A percentile compares a stretch with the other conserved stretches of the same genome.
These are phyloP conservation scores for Dendrobium nobile DNA, from an alignment of 106 monocot species.

Conservation along the genomic window DNA sequence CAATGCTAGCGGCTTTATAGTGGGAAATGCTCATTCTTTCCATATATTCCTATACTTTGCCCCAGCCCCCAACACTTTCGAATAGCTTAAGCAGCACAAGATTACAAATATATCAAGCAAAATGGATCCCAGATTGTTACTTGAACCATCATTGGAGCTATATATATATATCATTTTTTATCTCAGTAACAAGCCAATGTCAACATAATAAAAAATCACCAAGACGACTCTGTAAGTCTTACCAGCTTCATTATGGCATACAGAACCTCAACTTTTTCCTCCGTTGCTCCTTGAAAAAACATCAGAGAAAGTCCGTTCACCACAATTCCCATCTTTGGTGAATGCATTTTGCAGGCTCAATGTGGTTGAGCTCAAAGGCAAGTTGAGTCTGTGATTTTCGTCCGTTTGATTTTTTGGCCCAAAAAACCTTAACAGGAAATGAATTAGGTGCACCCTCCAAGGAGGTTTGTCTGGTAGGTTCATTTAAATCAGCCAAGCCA, in stretches of 20 bases:
- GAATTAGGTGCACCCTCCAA: constrained; percentile 22
- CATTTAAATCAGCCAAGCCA: constrained; percentile 47
- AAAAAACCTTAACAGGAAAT: constrained; percentile 11
- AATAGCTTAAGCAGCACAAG: not conserved
- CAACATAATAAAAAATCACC: not conserved
- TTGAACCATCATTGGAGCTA: not conserved
- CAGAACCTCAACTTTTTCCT: constrained; percentile 14
- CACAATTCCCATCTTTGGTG: constrained; percentile 7
- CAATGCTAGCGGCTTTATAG: not conserved
- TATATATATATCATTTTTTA: not conserved
- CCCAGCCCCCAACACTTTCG: not conserved
- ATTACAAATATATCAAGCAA: not conserved
- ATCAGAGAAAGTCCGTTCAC: constrained; percentile 18
- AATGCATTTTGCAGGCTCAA: constrained; percentile 11
- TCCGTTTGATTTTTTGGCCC: not conserved
- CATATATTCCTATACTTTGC: not conserved
- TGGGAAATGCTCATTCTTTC: not conserved
- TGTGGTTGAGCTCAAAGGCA: constrained; percentile 15
- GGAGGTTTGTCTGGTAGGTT: constrained; percentile 25
- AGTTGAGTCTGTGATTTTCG: constrained; percentile 18
- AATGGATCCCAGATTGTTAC: not conserved
- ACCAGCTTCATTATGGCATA: constrained; percentile 31
- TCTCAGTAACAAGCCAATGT: not conserved
- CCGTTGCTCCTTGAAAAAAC: constrained; percentile 10
- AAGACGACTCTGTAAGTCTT: constrained; percentile 3